These are phyloP conservation scores for Penicillium sp. DNA, from an alignment of 2,329 filamentous ascomycete species.

Conservation along the genomic window DNA sequence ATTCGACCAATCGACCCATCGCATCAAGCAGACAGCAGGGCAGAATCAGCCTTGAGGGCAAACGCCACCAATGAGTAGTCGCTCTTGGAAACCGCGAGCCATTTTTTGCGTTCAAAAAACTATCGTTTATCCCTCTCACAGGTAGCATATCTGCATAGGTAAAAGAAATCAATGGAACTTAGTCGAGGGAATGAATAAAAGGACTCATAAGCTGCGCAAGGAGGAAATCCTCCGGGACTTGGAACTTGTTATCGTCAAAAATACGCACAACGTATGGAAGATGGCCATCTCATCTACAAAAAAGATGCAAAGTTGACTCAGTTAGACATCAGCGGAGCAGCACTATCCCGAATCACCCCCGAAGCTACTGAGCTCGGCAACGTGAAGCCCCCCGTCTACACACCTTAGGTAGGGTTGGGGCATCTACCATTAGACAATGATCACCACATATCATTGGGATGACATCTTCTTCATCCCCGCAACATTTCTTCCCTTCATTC, in stretches of 20 bases:
- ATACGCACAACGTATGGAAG: no score
- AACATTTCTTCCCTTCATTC: neutral
- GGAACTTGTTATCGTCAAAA: no score
- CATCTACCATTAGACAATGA: neutral
- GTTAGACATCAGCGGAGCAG: neutral
- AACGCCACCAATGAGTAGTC: neutral
- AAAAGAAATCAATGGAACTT: no score
- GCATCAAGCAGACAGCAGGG: neutral
- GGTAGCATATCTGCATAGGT: no score
- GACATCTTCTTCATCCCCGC: neutral
- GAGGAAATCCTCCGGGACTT: no score
- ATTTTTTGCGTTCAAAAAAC: neutral
- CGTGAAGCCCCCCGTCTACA: neutral
- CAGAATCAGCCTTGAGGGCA: neutral
- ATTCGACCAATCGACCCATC: neutral
- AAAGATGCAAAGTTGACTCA: no score
- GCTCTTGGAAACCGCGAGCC: neutral
- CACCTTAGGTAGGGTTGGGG: no score
- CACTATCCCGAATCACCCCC: neutral
- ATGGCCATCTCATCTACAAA: no score
- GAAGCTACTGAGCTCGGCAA: neutral
- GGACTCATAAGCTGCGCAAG: no score
- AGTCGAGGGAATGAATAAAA: no score
- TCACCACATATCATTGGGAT: neutral
- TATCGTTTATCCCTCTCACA: no score